Conservation (phyloP, 164 flowering plant genomes). For the Stephania cephalantha region DNA sequence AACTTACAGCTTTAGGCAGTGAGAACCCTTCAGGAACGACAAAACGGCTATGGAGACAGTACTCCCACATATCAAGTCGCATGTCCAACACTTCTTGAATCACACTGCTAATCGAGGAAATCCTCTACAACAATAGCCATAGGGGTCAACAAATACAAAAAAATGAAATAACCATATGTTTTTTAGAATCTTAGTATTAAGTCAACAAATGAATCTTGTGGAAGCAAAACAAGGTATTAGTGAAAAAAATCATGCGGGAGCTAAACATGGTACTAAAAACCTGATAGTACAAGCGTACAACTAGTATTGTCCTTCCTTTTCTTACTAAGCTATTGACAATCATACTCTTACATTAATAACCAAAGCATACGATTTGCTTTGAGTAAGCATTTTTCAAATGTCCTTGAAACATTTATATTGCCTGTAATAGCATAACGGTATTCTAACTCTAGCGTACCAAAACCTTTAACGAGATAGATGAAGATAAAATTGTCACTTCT, state of each 20-base stretch:
- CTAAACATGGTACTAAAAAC: too few species aligned
- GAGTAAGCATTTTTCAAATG: not conserved
- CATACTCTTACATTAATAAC: not conserved
- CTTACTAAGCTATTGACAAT: not conserved
- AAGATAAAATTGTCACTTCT: not conserved
- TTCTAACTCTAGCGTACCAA: not conserved
- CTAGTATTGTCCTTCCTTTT: not conserved
- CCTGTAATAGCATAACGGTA: not conserved
- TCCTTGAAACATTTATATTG: not conserved
- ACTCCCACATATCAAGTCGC: slow-evolving; percentile 72
- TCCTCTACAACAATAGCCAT: slow-evolving; percentile 40
- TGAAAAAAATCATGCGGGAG: too few species aligned
- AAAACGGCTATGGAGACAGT: slow-evolving; percentile 65
- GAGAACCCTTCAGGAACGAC: slow-evolving; percentile 66
- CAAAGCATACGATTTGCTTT: not conserved
- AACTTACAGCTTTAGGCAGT: slow-evolving; percentile 48
- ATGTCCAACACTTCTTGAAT: slow-evolving; percentile 49
- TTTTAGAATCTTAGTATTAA: not conserved
- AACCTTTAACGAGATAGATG: not conserved
- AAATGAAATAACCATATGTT: not conserved
- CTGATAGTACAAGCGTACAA: too few species aligned
- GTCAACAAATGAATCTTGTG: not conserved
- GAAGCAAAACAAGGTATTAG: not conserved
- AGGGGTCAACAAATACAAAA: slow-evolving; percentile 1
- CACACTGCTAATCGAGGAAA: slow-evolving; percentile 30